Evolutionary conservation across 495 filamentous ascomycete species (phyloP).

Genomic region (Aspergillus bertholletiae): DNA sequence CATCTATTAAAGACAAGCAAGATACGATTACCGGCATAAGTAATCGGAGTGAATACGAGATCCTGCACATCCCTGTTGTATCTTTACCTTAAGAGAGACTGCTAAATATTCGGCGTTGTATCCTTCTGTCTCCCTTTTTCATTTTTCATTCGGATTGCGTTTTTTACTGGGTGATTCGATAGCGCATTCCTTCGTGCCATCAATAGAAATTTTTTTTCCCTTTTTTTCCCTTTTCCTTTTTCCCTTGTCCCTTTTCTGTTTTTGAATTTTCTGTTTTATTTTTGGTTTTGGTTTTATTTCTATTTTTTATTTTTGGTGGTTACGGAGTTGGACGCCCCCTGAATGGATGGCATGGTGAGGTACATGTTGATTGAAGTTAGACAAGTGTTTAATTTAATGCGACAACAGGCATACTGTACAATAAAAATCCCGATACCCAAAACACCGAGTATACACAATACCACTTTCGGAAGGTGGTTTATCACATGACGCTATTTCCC

Average conservation of each 20-base stretch:
- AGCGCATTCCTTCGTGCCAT: background rate
- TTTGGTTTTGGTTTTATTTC: too few species aligned
- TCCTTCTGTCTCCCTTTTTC: background rate
- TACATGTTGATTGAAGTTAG: background rate
- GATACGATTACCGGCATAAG: background rate
- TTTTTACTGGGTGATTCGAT: background rate
- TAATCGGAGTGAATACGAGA: slow-evolving; percentile 7
- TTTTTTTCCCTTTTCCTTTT: too few species aligned
- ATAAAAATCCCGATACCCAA: background rate
- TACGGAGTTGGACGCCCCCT: background rate
- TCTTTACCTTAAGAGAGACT: slow-evolving; percentile 19
- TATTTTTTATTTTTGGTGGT: background rate
- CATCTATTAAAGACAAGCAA: slow-evolving; percentile 16
- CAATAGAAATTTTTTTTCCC: too few species aligned
- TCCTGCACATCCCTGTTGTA: slow-evolving; percentile 30
- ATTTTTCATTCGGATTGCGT: background rate
- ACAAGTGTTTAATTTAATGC: background rate
- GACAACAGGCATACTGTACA: background rate
- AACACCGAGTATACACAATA: background rate
- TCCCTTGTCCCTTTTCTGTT: too few species aligned
- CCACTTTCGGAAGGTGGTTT: background rate
- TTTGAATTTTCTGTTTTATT: too few species aligned
- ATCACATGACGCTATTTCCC: background rate
- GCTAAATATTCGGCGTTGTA: background rate
- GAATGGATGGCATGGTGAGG: background rate